Base-by-base conservation (phyloP, 2,329 filamentous ascomycete genomes). In the Pestalotiopsis sp. region DNA sequence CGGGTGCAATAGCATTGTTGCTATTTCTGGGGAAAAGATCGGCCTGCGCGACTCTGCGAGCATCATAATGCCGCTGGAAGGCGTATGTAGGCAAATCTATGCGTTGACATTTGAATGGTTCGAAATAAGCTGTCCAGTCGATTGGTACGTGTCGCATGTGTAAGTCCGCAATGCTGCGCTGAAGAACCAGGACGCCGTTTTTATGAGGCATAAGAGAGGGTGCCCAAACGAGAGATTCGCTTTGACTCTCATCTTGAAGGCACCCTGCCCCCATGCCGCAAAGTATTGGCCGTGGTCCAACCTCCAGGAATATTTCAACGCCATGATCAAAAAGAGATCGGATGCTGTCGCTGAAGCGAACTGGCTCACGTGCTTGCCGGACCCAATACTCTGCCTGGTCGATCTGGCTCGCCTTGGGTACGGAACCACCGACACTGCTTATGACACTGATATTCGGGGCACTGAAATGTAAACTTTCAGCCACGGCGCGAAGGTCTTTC, bases 51-150 rank as follows among this genome's bases (percentile, higher is more conserved):
- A 27, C 39, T 17, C 66, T 64, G 63, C 55, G 64, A 57, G 58
- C 31, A 70, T 69, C 11, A 64, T 61, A 59, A 39, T 70, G 64
- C 5, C 75, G 72, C 52, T 78, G 76, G 67, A 79, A 79, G 23
- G 76, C 74, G 63, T 79, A 79, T 1, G 76, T 77, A 13, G 78
- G 76, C 39, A 79, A 68, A 38, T 71, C 59, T n/a, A 79, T 72
- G 3, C 75, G 71, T 23, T 69, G 69, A 62, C 72, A 77, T 62
- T 66, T 70, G 67, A 75, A 75, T 3, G 75, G 74, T 23, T 69
- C 57, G 65, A 78, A 78, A 69, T 76, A 78, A 41, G 71, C 73
- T 7, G 36, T 20, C 78, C 78, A 80, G 68, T 78, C 68, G n/a
- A 80, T 68, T 3, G 65, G 31, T 11, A 77, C 69, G 52, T 75